Conservation (phyloP, 371 early-diverging fungal species). For the Mortierella sp. region DNA sequence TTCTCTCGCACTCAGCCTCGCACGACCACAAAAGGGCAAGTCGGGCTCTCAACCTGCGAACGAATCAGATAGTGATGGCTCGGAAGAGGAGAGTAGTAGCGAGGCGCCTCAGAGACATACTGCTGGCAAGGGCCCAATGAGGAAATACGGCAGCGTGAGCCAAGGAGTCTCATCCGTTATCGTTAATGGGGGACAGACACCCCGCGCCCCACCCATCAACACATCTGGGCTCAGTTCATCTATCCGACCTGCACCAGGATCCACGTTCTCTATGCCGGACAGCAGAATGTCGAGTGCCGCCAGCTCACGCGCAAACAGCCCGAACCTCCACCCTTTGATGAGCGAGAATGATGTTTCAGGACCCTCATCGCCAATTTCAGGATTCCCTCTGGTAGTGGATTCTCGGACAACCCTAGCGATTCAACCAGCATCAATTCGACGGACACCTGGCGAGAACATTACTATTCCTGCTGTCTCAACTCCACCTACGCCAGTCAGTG, state of each 20-base stretch:
- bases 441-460: not conserved
- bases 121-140: conserved; percentile 55
- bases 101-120: conserved; percentile 29
- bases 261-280: conserved; percentile 16
- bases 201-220: conserved; percentile 5
- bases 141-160: conserved; percentile 42
- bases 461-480: not conserved
- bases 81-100: conserved; percentile 33
- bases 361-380: conserved; percentile 28
- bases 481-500: not conserved
- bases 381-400: conserved; percentile 2
- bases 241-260: conserved; percentile 1
- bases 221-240: not conserved
- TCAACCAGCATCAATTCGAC: conserved; percentile 4
- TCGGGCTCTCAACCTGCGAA: conserved; percentile 15
- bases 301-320: conserved; percentile 39
- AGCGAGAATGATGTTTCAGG: conserved; percentile 38
- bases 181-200: not conserved
- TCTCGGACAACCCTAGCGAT: not conserved
- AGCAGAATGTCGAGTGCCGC: conserved; percentile 43
- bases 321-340: conserved; percentile 44
- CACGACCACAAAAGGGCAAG: conserved; percentile 45
- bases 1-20: conserved; percentile 41
- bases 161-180: conserved; percentile 19
- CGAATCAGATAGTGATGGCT: conserved; percentile 44